Base-by-base conservation (phyloP, 2,329 filamentous ascomycete species). In the Penicillium frequentans region DNA sequence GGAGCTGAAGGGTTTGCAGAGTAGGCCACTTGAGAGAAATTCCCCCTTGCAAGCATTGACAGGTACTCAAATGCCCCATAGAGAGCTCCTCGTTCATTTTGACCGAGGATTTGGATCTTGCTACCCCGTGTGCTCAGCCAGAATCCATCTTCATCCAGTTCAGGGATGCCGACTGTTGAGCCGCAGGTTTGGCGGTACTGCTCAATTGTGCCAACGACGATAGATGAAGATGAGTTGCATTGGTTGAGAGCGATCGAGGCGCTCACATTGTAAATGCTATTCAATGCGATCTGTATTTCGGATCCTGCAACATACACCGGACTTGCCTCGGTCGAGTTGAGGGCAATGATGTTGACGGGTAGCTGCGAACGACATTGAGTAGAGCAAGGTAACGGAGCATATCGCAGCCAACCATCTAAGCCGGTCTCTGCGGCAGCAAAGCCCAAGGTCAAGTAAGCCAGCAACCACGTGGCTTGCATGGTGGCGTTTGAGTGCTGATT, bases 21-120 rank as follows among this genome's bases (percentile, higher is more conserved):
- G 48, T 80, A 79, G 5, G 79, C 69, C 0, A 80, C 76, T 1
- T 76, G 63, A 0, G 78, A 78, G 57, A 84, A 75, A 45, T 86
- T 81, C 26, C 80, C 82, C 68, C 86, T 85, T 0, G 82, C 84
- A n/a, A 90, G 75, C 70, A 82, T 79, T 1, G 84, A 86, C 11
- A 90, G 78, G 61, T 89, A 90, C 60, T 88, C 83, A 64, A 89
- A 90, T 5, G 87, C 79, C 5, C 88, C 88, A 63, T 90, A 90
- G 1, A 90, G 78, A 4, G 86, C 84, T 13, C 86, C 88, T 0
- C 86, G 82, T 65, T 89, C 85, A 63, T 88, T 89, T 27, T 53
- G 42, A 10, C 50, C 50, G 8, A 53, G 14, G 3, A 90, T 88
- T 44, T 81, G 72, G 31, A 87, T 79, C 16, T 72, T 74, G 5